Base-by-base conservation (phyloP, 2,329 filamentous ascomycete genomes). In the Amesomyces nigricolor region DNA sequence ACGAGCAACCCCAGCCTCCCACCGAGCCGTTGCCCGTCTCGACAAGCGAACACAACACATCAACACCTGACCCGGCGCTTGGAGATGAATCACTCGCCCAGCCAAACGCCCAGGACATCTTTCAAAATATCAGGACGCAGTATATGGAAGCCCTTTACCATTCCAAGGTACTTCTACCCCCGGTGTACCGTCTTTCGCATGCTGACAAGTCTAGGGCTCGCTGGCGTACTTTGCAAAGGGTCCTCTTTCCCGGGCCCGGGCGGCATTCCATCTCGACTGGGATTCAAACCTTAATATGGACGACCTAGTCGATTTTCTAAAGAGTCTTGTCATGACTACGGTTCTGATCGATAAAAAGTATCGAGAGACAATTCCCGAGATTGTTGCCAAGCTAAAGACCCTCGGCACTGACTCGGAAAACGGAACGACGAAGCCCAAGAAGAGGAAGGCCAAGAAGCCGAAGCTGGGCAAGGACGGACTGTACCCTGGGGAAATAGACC, bases 141-240 rank as follows among this genome's bases (percentile, higher is more conserved):
- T 82, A 87, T 70, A 75, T 79, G 54, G 78, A 83, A 55, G 75
- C 78, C 5, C 69, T 87, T 1, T 85, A 84, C 74, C 76, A 82
- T 71, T 83, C 85, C 54, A 79, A 82, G 75, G 82, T 82, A 68
- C 13, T 74, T 16, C 8, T 1, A 63, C 35, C 10, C 22, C 65
- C 71, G 46, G 72, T 10, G 9, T 16, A 17, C 26, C 16, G 46
- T 30, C 13, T 9, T 39, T 16, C 2, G 6, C 7, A 6, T 30
- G 29, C 61, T 65, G 16, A 67, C 62, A 47, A 3, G 4, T 32
- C 9, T 43, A 88, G 78, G 88, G 87, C 35, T 89, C 88, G 3
- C 73, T 92, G 54, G 88, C 88, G 56, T 94, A 91, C 69, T 91
- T 92, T 70, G 86, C 86, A 17, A 94, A 94, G 72, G 89, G 88